Base-by-base conservation (phyloP, 495 filamentous ascomycete genomes). In the Astrocystis sublimbata region DNA sequence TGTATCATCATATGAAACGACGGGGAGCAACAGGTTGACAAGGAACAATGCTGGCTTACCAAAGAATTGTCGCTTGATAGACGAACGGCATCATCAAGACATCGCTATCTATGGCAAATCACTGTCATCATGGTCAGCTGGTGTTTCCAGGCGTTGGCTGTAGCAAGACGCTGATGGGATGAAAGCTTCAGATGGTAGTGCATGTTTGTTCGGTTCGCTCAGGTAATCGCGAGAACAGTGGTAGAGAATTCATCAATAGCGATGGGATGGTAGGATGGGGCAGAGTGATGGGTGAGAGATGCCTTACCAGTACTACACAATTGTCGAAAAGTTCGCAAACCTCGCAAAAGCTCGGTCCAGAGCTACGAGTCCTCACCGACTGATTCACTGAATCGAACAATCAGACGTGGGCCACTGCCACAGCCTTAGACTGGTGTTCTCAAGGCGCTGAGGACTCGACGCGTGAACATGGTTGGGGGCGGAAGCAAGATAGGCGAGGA, bases 201-300 rank as follows among this genome's bases (percentile, higher is more conserved):
- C 93, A 98, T 98, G 93, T 96, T 78, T 88, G 89, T 94, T 90
- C 88, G 79, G 80, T 53, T 80, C 90, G 92, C 89, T 93, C 93
- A 93, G 86, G 85, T 79, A 76, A 83, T 97, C 88, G 84, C 92
- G 73, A 57, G 76, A 80, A 79, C 78, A 67, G 76, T 81, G 76
- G 75, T 65, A 68, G 65, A 64, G 33, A 43, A 33, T 57, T 72
- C 70, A 72, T 72, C 70, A 72, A 53, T 70, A 72, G 70, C 70
- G 47, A 63, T 17, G 52, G 45, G 21, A 45, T 30, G 6, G 15
- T 36, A 43, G 31, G 86, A 81, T 77, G 73, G 69, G 86, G 86
- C 64, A 58, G 72, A 77, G n/a, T 13, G 4, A 13, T 42, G 36
- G 77, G 62, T 21, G 62, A 56, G 68, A 68, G 71, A 58, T 42